Conservation (phyloP, 2,329 filamentous ascomycete species). For the Trichoderma semiorbis region DNA sequence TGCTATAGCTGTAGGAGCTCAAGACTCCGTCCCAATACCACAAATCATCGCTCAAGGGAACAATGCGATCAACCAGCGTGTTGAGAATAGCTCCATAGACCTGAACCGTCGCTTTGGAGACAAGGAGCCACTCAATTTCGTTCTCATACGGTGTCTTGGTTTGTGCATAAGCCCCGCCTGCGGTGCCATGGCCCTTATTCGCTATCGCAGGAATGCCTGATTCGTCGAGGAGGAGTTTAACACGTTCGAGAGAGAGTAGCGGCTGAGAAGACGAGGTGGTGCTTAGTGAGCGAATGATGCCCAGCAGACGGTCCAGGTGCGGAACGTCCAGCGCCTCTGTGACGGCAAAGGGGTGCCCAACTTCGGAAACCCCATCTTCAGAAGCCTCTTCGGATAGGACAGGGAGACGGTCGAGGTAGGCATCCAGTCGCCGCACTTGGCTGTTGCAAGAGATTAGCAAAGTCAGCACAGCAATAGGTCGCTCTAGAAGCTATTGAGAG, state of each 20-base stretch:
- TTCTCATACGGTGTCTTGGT: conserved; percentile 57
- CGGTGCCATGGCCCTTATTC: conserved; percentile 35
- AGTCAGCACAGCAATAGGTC: background rate
- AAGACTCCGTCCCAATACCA: conserved; percentile 95
- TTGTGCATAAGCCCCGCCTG: conserved; percentile 25
- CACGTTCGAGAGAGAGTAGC: conserved; percentile 56
- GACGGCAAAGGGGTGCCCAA: conserved; percentile 34
- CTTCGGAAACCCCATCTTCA: conserved; percentile 39
- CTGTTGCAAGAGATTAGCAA: conserved; percentile 31
- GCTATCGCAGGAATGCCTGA: conserved; percentile 52
- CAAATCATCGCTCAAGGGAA: conserved; percentile 79
- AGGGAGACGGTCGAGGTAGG: conserved; percentile 61
- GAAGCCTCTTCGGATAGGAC: conserved; percentile 39
- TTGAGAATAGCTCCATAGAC: conserved; percentile 78
- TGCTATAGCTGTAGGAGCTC: conserved; percentile 72
- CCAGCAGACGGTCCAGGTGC: conserved; percentile 60
- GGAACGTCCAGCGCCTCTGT: conserved; percentile 48
- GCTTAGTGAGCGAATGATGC: conserved; percentile 67
- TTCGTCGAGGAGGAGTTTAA: conserved; percentile 60
- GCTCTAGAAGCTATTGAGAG: background rate
- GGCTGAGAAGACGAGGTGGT: conserved; percentile 62
- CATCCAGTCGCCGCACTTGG: conserved; percentile 61
- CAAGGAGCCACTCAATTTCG: conserved; percentile 85
- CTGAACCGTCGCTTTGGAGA: conserved; percentile 90
- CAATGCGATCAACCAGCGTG: conserved; percentile 75